Evolutionary conservation across 2,329 filamentous ascomycete genomes (phyloP).

Genomic region (Parastagonospora nodorum): DNA sequence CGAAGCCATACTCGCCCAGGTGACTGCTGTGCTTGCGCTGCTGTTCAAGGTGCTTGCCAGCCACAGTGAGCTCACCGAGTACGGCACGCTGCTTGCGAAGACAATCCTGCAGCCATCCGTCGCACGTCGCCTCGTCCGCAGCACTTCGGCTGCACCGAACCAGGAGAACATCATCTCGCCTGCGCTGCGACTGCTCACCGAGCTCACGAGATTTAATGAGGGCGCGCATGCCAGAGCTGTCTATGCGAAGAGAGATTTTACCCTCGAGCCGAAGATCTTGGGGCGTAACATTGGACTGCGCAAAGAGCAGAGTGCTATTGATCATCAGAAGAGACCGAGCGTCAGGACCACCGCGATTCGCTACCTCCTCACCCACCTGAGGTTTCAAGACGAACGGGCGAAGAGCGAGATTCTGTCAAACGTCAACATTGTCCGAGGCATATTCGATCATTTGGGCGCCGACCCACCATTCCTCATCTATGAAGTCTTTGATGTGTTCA

Average conservation of each 20-base stretch:
- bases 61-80: conserved; percentile 73
- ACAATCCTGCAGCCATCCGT: conserved; percentile 81
- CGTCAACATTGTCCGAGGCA: conserved; percentile 66
- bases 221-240: conserved; percentile 78
- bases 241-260: conserved; percentile 77
- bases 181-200: conserved; percentile 80
- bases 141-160: conserved; percentile 76
- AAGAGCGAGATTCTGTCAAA: conserved; percentile 85
- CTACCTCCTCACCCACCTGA: conserved; percentile 79
- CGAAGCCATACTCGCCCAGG: conserved; percentile 78
- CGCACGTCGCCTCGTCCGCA: conserved; percentile 77
- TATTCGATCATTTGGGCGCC: conserved; percentile 77
- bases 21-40: conserved; percentile 79
- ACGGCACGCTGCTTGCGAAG: conserved; percentile 79
- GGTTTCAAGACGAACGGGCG: conserved; percentile 74
- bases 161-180: conserved; percentile 91
- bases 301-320: conserved; percentile 60
- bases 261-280: conserved; percentile 72
- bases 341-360: conserved; percentile 81
- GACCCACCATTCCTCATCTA: conserved; percentile 77
- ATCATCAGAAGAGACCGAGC: conserved; percentile 70
- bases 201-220: conserved; percentile 84
- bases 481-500: conserved; percentile 75
- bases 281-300: conserved; percentile 80
- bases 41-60: conserved; percentile 78